Evolutionary conservation across 768 basidiomycete species (phyloP), one percentile per base, ranked within the genome.

Genomic region (Dictyophora rubrovolvata): DNA sequence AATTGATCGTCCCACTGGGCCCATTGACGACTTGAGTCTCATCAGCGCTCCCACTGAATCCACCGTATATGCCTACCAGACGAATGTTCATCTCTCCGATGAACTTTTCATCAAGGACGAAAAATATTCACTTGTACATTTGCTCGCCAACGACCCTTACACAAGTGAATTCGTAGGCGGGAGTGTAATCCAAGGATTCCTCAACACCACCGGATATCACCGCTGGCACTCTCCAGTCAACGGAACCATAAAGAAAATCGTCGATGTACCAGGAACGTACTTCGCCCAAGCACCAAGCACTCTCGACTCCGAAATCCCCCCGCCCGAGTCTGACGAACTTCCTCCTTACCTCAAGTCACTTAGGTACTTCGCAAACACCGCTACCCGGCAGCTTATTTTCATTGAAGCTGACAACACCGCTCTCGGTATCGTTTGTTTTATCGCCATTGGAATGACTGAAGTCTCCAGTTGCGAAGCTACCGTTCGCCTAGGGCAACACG

Each of bases 61-160:
- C 17, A 73, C 68, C 18, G 66, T 79, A 3, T 76, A 79, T 66
- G 69, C 73, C 42, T 71, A 80, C 48, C 68, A 67, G 1, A 28
- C 48, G 35, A 61, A 77, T 56, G 75, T 80, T 35, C 64, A 77
- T 54, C 66, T 65, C 1, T 66, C 65, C 5, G 80, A 82, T 56
- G 63, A 66, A 35, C 84, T 85, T 68, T 85, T 81, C 82, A 63
- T 84, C 67, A 85, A 86, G 65, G 79, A 75, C 0, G 72, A 83
- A 64, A 76, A 78, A 0, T 86, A 85, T 67, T 84, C 83, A 2
- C 77, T 85, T 48, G 35, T 65, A 9, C 75, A 84, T 64, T 81
- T 84, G 70, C 76, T 85, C 23, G 64, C 74, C 50, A 65, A 72
- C 42, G 75, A 81, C 60, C 63, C 71, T 0, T 65, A 69, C 56